phyloP scores from a whole-genome alignment of 108 stramenopile genomes.

The Parietichytrium sp. region DNA sequence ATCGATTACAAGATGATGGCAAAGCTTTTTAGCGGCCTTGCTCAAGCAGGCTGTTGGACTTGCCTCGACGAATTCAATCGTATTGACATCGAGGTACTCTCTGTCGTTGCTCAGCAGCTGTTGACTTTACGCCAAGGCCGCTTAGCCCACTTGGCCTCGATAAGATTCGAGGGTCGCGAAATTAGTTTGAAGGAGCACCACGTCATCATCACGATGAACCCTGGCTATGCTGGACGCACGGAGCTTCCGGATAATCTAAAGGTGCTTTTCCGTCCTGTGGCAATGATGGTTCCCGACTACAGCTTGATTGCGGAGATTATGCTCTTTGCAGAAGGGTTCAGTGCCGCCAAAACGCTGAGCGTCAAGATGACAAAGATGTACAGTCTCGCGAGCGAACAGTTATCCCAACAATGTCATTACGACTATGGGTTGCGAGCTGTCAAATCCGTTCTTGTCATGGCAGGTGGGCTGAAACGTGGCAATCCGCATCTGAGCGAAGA shows the following conservation, averaged over 20 bases:
- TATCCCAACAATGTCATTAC: constrained; percentile 62
- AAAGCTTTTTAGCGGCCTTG: constrained; percentile 62
- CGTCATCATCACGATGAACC: constrained; percentile 65
- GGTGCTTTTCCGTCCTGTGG: constrained; percentile 60
- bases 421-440: constrained; percentile 65
- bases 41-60: constrained; percentile 60
- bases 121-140: constrained; percentile 53
- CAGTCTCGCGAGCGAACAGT: constrained; percentile 57
- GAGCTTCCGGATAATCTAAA: constrained; percentile 66
- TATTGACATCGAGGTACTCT: constrained; percentile 63
- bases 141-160: neutral
- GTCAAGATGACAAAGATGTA: constrained; percentile 46
- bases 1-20: constrained; percentile 62
- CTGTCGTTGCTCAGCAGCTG: constrained; percentile 62
- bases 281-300: constrained; percentile 67
- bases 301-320: constrained; percentile 59
- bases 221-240: constrained; percentile 58
- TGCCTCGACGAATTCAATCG: constrained; percentile 66
- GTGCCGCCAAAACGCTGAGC: constrained; percentile 43
- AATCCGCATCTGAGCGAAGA: constrained; percentile 51
- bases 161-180: constrained; percentile 50
- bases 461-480: constrained; percentile 51
- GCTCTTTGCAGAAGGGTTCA: constrained; percentile 61
- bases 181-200: constrained; percentile 50
- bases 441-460: constrained; percentile 60